Conservation (phyloP, 768 basidiomycete genomes). For the Trametes cingulata region DNA sequence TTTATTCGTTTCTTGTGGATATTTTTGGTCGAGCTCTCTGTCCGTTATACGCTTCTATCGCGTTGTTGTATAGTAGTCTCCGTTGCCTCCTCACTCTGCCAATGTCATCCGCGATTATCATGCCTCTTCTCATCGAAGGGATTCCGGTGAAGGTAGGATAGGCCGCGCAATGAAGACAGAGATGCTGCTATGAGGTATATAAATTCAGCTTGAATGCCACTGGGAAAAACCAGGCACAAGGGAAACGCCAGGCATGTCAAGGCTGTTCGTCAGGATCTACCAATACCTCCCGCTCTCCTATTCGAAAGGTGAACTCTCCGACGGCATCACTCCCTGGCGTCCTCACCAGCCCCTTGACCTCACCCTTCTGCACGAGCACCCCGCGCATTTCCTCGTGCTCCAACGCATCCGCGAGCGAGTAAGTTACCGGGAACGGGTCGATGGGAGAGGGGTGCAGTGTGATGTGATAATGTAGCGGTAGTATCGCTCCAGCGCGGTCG, state of each 20-base stretch:
- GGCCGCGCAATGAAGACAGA: too few relatives aligned
- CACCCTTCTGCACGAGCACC: constrained; percentile 10
- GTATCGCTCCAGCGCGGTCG: constrained; percentile 14
- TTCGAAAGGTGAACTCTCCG: constrained; percentile 18
- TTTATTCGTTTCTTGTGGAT: not conserved
- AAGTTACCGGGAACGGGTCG: constrained; percentile 13
- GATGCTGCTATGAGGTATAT: too few relatives aligned
- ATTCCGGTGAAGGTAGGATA: too few relatives aligned
- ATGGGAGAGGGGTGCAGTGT: constrained; percentile 35
- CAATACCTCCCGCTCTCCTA: constrained; percentile 17
- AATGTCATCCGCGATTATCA: too few relatives aligned
- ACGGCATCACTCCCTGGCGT: constrained; percentile 12
- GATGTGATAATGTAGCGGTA: constrained; percentile 43
- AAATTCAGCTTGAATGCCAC: too few relatives aligned
- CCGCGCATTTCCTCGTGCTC: constrained; percentile 10
- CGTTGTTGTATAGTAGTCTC: too few relatives aligned
- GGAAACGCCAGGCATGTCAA: too few relatives aligned
- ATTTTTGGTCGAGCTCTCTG: too few relatives aligned
- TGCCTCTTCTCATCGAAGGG: too few relatives aligned
- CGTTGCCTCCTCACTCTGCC: too few relatives aligned
- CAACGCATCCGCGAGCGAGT: constrained; percentile 13
- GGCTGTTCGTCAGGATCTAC: constrained; percentile 4
- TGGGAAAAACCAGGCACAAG: too few relatives aligned
- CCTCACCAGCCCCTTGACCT: constrained; percentile 19
- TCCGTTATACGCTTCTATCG: too few relatives aligned